Conservation (phyloP, 768 basidiomycete species). For the Termitomyces bulborhizus region DNA sequence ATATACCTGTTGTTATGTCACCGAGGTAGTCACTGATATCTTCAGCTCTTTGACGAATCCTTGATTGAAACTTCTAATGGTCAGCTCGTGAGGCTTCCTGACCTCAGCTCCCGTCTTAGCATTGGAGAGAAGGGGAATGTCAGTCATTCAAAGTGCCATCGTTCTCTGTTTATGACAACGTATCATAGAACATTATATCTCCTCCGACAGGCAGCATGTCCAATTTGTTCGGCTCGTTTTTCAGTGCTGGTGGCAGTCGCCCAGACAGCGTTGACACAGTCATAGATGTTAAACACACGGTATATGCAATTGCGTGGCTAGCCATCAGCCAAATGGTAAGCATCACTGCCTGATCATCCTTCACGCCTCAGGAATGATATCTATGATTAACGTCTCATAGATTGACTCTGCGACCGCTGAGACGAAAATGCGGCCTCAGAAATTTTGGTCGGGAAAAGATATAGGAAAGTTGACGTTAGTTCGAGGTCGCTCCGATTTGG, state of each 20-base stretch:
- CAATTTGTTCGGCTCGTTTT: constrained; percentile 38
- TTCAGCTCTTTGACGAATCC: constrained; percentile 79
- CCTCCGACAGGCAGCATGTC: constrained; percentile 38
- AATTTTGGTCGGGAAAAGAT: constrained; percentile 69
- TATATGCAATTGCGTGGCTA: constrained; percentile 80
- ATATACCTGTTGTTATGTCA: constrained; percentile 38
- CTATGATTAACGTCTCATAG: constrained; percentile 28
- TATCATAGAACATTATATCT: constrained; percentile 59
- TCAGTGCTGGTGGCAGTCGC: constrained; percentile 31
- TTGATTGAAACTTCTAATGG: constrained; percentile 63
- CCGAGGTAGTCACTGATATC: constrained; percentile 50
- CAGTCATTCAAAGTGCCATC: constrained; percentile 19
- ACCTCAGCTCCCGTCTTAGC: constrained; percentile 67
- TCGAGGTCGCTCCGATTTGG: constrained; percentile 50
- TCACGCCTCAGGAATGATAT: neutral
- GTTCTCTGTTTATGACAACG: constrained; percentile 2
- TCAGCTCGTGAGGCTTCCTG: constrained; percentile 65
- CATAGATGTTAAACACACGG: constrained; percentile 66
- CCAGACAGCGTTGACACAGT: constrained; percentile 53
- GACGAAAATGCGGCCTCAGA: constrained; percentile 55
- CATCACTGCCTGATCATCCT: constrained; percentile 1
- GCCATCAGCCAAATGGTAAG: constrained; percentile 82
- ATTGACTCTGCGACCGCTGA: constrained; percentile 53
- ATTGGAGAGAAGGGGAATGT: constrained; percentile 77
- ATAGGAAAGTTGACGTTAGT: constrained; percentile 59